Evolutionary conservation across 495 filamentous ascomycete species (phyloP).

Genomic region (Trichoderma gamsii): DNA sequence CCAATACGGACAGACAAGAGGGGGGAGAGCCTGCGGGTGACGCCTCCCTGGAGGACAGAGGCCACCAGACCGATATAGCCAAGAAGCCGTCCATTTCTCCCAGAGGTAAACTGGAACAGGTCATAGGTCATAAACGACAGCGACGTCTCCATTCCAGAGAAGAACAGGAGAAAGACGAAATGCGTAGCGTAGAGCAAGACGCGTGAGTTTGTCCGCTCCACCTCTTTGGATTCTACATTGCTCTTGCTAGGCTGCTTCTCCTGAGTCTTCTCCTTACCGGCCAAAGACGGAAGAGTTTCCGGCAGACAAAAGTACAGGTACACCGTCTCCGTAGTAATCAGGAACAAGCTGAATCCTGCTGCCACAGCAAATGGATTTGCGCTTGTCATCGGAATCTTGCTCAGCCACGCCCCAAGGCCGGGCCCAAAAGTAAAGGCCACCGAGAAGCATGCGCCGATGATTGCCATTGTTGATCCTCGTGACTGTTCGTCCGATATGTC

Average conservation of each 20-base stretch:
- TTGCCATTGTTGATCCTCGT: constrained; percentile 85
- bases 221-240: constrained; percentile 15
- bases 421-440: constrained; percentile 97
- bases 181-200: constrained; percentile 79
- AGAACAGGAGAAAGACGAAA: constrained; percentile 88
- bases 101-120: constrained; percentile 73
- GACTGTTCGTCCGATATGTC: constrained; percentile 82
- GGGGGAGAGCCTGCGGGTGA: constrained; percentile 76
- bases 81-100: constrained; percentile 77
- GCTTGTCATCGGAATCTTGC: constrained; percentile 64
- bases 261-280: constrained; percentile 23
- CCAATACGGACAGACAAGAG: constrained; percentile 72
- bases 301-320: constrained; percentile 86
- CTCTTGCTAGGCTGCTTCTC: constrained; percentile 25
- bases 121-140: constrained; percentile 97
- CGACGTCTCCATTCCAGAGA: constrained; percentile 94
- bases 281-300: constrained; percentile 68
- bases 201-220: constrained; percentile 68
- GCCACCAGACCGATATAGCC: constrained; percentile 92
- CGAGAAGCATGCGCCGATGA: constrained; percentile 93
- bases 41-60: constrained; percentile 76
- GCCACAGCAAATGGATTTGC: constrained; percentile 92
- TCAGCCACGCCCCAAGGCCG: constrained; percentile 78
- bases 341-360: constrained; percentile 71
- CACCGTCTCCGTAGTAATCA: constrained; percentile 78